These are phyloP conservation scores for Hippophae gyantsensis DNA, from an alignment of 306 rosid genomes.

Conservation along the genomic window DNA sequence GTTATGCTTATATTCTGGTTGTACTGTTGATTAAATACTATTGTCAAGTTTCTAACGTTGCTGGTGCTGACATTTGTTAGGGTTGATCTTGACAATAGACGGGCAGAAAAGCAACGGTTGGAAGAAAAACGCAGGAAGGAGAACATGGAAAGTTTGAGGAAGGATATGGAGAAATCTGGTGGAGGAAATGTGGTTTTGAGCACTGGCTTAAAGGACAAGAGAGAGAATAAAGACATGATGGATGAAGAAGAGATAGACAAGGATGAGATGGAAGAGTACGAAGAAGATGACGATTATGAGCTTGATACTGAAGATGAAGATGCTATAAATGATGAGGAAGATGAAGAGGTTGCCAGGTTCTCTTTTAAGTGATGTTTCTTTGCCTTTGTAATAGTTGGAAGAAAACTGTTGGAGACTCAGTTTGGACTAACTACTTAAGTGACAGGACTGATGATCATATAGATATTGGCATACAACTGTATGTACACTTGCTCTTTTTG, in stretches of 20 bases:
- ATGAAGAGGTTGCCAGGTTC: slow-evolving; percentile 42
- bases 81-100: slow-evolving; percentile 76
- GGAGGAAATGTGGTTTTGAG: slow-evolving; percentile 66
- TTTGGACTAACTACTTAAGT: no score
- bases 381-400: background rate
- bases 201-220: slow-evolving; percentile 61
- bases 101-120: slow-evolving; percentile 59
- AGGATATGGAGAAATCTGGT: slow-evolving; percentile 55
- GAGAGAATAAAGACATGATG: slow-evolving; percentile 30
- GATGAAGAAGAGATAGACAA: slow-evolving; percentile 34
- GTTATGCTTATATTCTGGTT: background rate
- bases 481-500: no score
- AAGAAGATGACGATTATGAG: slow-evolving; percentile 31
- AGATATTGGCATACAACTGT: no score
- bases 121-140: slow-evolving; percentile 71
- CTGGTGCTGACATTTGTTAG: slow-evolving; percentile 23
- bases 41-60: slow-evolving; percentile 13
- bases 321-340: slow-evolving; percentile 41
- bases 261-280: slow-evolving; percentile 27
- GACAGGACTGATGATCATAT: no score
- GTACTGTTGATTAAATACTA: background rate
- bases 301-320: slow-evolving; percentile 40
- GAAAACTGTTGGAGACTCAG: no score
- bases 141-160: slow-evolving; percentile 62
- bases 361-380: slow-evolving; percentile 19